phyloP scores from a whole-genome alignment of 2,329 filamentous ascomycete species.

The Alternaria longipes region DNA sequence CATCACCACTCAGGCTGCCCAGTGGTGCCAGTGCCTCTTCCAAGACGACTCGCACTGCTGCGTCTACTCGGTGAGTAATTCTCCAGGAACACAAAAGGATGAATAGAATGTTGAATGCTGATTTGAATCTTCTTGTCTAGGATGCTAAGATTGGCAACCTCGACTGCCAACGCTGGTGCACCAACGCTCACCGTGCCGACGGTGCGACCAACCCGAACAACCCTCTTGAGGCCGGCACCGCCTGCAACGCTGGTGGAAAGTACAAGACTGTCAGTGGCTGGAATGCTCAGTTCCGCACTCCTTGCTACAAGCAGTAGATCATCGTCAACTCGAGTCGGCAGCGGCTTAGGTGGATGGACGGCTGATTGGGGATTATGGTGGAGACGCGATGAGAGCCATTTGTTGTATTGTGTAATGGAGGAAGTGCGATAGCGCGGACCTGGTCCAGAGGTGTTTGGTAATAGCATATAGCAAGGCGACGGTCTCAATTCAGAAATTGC shows the following conservation, averaged over 20 bases:
- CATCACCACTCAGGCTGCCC: conserved; percentile 8
- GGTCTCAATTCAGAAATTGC: background rate
- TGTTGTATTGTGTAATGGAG: background rate
- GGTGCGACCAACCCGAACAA: conserved; percentile 5
- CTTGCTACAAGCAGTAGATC: conserved; percentile 12
- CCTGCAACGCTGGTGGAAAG: conserved; percentile 9
- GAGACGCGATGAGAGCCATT: conserved; percentile 2
- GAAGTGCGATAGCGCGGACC: background rate
- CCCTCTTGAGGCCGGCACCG: conserved; percentile 11
- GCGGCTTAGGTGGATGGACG: background rate
- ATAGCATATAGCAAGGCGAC: background rate
- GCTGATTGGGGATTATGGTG: background rate
- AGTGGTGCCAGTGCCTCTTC: conserved; percentile 13
- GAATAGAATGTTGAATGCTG: background rate
- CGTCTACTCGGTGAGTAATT: conserved; percentile 4
- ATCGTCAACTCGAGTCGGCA: background rate
- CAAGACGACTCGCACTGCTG: conserved; percentile 12
- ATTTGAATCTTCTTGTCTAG: background rate
- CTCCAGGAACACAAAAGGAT: background rate
- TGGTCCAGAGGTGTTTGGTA: background rate
- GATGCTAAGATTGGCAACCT: conserved; percentile 6
- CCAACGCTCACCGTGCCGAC: conserved; percentile 8
- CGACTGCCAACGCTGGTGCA: conserved; percentile 15
- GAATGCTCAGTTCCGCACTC: conserved; percentile 9
- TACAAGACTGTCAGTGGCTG: conserved; percentile 8